These are phyloP conservation scores for Pythium sukuiense DNA, from an alignment of 352 stramenopile genomes.

Conservation along the genomic window DNA sequence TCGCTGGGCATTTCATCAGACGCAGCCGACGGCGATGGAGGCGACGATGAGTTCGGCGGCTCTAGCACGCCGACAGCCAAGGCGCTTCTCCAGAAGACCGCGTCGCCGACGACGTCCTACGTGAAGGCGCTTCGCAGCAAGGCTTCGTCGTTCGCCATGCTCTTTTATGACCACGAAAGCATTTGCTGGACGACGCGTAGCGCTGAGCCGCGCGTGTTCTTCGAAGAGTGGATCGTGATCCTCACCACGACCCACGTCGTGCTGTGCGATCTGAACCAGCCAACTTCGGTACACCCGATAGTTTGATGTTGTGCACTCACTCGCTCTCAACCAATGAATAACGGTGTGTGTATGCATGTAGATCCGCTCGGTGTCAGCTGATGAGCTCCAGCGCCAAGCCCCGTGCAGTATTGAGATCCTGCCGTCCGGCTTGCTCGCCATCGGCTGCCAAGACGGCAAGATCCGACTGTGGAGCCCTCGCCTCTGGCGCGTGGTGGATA, in stretches of 20 bases:
- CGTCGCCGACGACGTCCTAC: slow-evolving; percentile 49
- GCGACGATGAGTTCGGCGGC: slow-evolving; percentile 21
- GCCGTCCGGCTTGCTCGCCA: slow-evolving; percentile 59
- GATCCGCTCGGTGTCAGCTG: slow-evolving; percentile 40
- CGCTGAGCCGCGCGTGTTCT: slow-evolving; percentile 44
- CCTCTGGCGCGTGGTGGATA: slow-evolving; percentile 57
- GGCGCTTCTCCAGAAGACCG: slow-evolving; percentile 37
- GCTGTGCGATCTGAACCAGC: slow-evolving; percentile 76
- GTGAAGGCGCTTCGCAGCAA: slow-evolving; percentile 50
- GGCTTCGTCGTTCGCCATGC: slow-evolving; percentile 45
- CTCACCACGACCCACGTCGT: slow-evolving; percentile 57
- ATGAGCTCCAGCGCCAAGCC: slow-evolving; percentile 63
- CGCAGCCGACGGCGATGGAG: slow-evolving; percentile 22
- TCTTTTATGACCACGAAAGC: slow-evolving; percentile 79
- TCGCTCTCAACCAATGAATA: background rate
- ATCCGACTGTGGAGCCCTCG: slow-evolving; percentile 69
- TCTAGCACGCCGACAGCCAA: slow-evolving; percentile 29
- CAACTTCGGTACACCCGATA: slow-evolving; percentile 34
- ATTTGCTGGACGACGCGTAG: slow-evolving; percentile 44
- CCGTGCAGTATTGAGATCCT: slow-evolving; percentile 64
- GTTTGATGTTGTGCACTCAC: background rate
- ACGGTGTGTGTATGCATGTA: slow-evolving; percentile 10
- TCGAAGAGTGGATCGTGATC: slow-evolving; percentile 75
- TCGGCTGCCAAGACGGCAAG: slow-evolving; percentile 76
- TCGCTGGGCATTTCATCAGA: slow-evolving; percentile 57